Conservation (phyloP, 129 eudicot species). For the Dittrichia graveolens region DNA sequence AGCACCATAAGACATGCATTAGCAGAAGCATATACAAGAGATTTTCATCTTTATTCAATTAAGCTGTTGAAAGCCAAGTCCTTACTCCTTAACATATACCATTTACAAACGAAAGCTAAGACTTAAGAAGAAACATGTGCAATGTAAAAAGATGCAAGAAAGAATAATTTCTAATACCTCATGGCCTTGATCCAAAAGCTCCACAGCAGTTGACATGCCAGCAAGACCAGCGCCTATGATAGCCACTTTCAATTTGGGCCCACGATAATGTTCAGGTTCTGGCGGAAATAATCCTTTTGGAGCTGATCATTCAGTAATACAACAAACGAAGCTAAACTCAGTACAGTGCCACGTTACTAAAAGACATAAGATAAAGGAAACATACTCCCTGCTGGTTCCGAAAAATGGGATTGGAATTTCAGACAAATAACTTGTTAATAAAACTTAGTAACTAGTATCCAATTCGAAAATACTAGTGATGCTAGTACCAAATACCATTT, state of each 20-base stretch:
- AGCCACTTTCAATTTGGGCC: slow-evolving; percentile 97
- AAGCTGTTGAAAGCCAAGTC: slow-evolving; percentile 19
- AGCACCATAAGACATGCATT: slow-evolving; percentile 8
- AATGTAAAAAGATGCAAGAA: slow-evolving; percentile 13
- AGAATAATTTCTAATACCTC: slow-evolving; percentile 49
- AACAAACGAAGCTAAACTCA: slow-evolving; percentile 31
- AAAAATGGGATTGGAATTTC: background rate
- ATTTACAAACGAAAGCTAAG: background rate
- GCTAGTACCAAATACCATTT: background rate
- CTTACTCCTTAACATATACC: background rate
- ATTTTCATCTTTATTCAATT: background rate
- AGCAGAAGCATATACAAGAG: background rate
- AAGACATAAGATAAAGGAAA: background rate
- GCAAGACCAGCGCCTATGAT: slow-evolving; percentile 98
- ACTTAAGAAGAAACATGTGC: slow-evolving; percentile 9
- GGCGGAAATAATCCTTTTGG: slow-evolving; percentile 98
- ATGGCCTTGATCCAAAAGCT: slow-evolving; percentile 97
- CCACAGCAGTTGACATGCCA: slow-evolving; percentile 99
- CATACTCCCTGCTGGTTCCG: slow-evolving; percentile 11
- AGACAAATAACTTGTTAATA: background rate
- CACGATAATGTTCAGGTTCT: slow-evolving; percentile 87
- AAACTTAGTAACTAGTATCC: slow-evolving; percentile 1
- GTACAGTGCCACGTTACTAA: slow-evolving; percentile 18
- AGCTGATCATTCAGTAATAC: slow-evolving; percentile 53
- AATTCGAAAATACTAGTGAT: background rate